Evolutionary conservation across 2,329 filamentous ascomycete genomes (phyloP), one percentile per base, ranked within the genome.

Genomic region (Aureobasidium sp.): DNA sequence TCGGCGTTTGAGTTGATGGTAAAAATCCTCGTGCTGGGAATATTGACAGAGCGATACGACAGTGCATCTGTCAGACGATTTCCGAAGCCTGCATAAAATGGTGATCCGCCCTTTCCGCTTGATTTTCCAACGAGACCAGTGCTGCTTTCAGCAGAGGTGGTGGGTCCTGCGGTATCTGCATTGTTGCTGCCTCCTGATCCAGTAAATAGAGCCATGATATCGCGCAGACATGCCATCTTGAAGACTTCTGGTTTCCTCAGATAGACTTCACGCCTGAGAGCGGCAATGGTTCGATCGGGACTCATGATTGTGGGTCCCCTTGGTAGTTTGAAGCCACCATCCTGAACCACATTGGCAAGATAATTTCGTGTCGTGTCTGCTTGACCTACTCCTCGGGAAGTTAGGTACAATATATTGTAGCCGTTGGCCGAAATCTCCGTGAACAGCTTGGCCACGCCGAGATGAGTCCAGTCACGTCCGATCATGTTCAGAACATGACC

Each of bases 1-100:
- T 98, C 93, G 1, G 91, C 90, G 65, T 97, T 95, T 51, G 88
- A 93, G 70, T 98, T 98, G 76, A 98, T 98, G 14, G 93, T 96
- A 70, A 98, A 98, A 61, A 98, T 98, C 50, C 93, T 81, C 21
- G 86, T 94, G 49, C 87, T 85, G 0, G 93, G 93, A 35, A 98
- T 95, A 66, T 95, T 94, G 51, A 98, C 93, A 4, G 88, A 93
- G 56, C 93, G 86, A 68, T 98, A 98, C 49, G 88, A 95, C 55
- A 98, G 81, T 52, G 95, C 93, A 67, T 98, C 94, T 0, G 94
- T 98, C 54, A 98, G 78, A 53, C 93, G 84, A 68, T 98, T 98
- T 55, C 94, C 93, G 64, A 97, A 98, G 0, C 93, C 93, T 10
- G 94, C 94, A 64, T 95, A 97, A 65, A 98, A 98, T 0, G 93